Evolutionary conservation across 2,329 filamentous ascomycete genomes (phyloP), one percentile per base, ranked within the genome.

Genomic region (Calonectria pseudoreteaudii): DNA sequence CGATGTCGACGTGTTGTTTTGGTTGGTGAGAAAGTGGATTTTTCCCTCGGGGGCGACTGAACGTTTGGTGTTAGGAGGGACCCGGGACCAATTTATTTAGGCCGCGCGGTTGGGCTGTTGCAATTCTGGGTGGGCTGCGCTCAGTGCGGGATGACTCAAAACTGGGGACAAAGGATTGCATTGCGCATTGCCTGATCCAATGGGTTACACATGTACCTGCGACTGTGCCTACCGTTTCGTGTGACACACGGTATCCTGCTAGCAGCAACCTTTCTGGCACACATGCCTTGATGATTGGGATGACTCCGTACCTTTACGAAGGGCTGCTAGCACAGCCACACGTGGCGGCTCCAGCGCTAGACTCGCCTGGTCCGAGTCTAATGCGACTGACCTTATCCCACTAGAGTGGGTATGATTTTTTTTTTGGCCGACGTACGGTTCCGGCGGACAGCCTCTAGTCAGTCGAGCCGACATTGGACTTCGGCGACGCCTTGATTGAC

Each of bases 1-100:
- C 72, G 77, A 72, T 78, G 78, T 75, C 76, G 75, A 71, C 75
- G 75, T 79, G 77, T 76, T 80, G 77, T 77, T 72, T 75, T 80
- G 76, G 73, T 81, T 75, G 78, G 76, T 71, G 71, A 78, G 73
- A 75, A 73, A 68, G 74, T 77, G 76, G 78, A 80, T 78, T 80
- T 80, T 80, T 80, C 78, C 73, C 68, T 74, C 62, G 64, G 58
- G 69, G 41, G 38, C 41, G 68, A 67, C 41, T 64, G 53, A 56
- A 38, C 52, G 66, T 65, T 66, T 66, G 66, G 47, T 66, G 70
- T 62, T 36, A 44, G 66, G 62, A 73, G 65, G 53, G 56, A 71
- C 49, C 47, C 47, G 62, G 62, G 52, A 36, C 62, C 62, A 66
- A n/a, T 73, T 70, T 73, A 73, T 72, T 65, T 66, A 30, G 56